phyloP scores from a whole-genome alignment of 1,284 basidiomycete species.

The Ustilago crameri region DNA sequence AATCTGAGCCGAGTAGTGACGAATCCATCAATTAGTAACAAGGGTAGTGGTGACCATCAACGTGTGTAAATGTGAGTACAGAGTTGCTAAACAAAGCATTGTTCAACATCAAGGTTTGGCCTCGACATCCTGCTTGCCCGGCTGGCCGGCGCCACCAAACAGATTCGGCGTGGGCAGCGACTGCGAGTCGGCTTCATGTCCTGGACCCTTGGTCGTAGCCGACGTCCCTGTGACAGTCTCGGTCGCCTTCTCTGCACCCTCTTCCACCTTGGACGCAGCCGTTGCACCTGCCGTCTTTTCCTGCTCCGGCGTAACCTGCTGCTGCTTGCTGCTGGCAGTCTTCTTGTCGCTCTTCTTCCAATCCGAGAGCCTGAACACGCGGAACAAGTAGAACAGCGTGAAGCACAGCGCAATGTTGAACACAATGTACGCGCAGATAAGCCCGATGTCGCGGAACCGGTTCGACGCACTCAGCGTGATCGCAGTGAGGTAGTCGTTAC shows the following conservation, averaged over 20 bases:
- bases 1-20: too few relatives aligned
- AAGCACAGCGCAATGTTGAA: conserved; percentile 72
- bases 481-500: conserved; percentile 71
- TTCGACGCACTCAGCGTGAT: conserved; percentile 33
- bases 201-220: too few relatives aligned
- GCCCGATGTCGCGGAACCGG: conserved; percentile 60
- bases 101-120: too few relatives aligned
- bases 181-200: too few relatives aligned
- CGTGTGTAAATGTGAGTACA: too few relatives aligned
- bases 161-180: too few relatives aligned
- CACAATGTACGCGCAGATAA: conserved; percentile 75
- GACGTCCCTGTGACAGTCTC: too few relatives aligned
- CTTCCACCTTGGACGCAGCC: conserved; percentile 9
- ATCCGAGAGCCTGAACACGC: conserved; percentile 42
- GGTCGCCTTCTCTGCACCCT: conserved; percentile 14
- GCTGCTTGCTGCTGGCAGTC: conserved; percentile 1
- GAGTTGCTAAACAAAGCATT: too few relatives aligned
- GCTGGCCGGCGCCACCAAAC: too few relatives aligned
- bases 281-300: conserved; percentile 1
- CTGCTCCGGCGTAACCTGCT: neutral
- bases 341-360: conserved; percentile 22
- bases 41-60: too few relatives aligned
- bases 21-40: too few relatives aligned
- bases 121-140: too few relatives aligned
- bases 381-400: conserved; percentile 58